phyloP scores from a whole-genome alignment of 2,329 filamentous ascomycete species.

The Pseudogymnoascus verrucosus region DNA sequence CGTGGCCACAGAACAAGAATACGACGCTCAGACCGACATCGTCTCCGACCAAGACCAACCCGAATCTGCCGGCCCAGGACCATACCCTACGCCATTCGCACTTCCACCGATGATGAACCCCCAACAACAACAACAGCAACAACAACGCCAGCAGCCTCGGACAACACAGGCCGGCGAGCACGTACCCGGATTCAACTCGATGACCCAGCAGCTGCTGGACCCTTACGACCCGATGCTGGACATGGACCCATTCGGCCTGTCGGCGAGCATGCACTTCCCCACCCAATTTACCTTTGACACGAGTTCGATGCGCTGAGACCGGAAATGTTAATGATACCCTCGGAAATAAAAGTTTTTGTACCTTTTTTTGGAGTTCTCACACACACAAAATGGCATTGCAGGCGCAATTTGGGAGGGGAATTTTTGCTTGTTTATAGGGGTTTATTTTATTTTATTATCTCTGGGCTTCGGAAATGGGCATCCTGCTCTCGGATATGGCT shows the following conservation, averaged over 20 bases:
- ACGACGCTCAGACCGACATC: conserved; percentile 83
- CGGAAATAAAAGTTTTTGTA: conserved; percentile 8
- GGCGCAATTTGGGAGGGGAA: neutral
- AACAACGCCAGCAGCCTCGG: conserved; percentile 24
- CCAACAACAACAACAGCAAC: conserved; percentile 13
- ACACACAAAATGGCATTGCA: conserved; percentile 4
- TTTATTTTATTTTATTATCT: neutral
- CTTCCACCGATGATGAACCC: conserved; percentile 31
- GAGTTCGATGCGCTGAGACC: conserved; percentile 28
- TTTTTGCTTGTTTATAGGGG: neutral
- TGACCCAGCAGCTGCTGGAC: conserved; percentile 43
- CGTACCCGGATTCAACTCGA: neutral
- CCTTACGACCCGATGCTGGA: conserved; percentile 82
- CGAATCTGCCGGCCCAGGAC: conserved; percentile 59
- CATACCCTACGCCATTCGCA: conserved; percentile 54
- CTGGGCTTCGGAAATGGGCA: neutral
- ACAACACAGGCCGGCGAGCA: conserved; percentile 30
- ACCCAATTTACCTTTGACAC: conserved; percentile 68
- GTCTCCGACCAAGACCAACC: conserved; percentile 71
- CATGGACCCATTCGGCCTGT: conserved; percentile 87
- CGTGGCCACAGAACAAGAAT: conserved; percentile 83
- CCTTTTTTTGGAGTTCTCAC: conserved; percentile 7
- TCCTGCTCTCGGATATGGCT: neutral
- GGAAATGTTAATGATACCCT: conserved; percentile 24
- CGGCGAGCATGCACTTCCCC: conserved; percentile 91